Percentiles rank a stretch among this genome's conserved stretches.
Conservation (phyloP, 2,329 filamentous ascomycete genomes). For the Fonsecaea monophora region DNA sequence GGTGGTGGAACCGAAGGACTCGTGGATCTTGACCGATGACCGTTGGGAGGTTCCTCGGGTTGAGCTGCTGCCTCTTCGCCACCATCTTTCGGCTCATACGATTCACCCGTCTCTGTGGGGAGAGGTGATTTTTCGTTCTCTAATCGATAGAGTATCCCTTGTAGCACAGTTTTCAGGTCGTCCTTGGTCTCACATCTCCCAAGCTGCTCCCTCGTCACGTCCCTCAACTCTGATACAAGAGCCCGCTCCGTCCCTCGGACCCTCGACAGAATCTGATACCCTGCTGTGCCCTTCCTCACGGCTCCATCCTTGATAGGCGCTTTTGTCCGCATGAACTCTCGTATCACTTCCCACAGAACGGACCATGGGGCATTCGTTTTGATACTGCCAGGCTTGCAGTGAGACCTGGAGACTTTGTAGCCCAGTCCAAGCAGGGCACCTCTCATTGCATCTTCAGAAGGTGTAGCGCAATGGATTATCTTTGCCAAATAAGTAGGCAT, state of each 20-base stretch:
- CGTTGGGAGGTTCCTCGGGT: not conserved
- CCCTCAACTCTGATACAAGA: conserved; percentile 48
- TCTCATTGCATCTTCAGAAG: conserved; percentile 77
- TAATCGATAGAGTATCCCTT: conserved; percentile 52
- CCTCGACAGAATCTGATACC: conserved; percentile 70
- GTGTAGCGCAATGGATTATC: conserved; percentile 78
- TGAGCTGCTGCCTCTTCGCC: conserved; percentile 10
- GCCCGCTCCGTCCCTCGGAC: conserved; percentile 39
- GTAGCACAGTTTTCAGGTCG: conserved; percentile 52
- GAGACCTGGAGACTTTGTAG: conserved; percentile 82
- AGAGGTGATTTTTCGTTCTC: conserved; percentile 34
- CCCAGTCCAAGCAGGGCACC: conserved; percentile 82
- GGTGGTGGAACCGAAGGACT: conserved; percentile 37
- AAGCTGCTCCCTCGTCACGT: conserved; percentile 46
- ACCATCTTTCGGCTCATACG: conserved; percentile 38
- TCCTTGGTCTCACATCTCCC: conserved; percentile 46
- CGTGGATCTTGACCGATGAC: conserved; percentile 32
- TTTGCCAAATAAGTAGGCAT: conserved; percentile 76
- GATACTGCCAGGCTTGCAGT: conserved; percentile 86
- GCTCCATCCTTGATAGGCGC: conserved; percentile 76
- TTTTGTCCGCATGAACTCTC: conserved; percentile 86
- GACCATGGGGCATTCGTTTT: conserved; percentile 93
- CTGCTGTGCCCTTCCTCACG: conserved; percentile 72
- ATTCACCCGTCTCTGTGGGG: conserved; percentile 29
- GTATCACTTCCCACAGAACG: conserved; percentile 90